Percentiles rank a stretch among this genome's conserved stretches.
phyloP scores from a whole-genome alignment of 768 basidiomycete species.

The Phylloporus sp. region DNA sequence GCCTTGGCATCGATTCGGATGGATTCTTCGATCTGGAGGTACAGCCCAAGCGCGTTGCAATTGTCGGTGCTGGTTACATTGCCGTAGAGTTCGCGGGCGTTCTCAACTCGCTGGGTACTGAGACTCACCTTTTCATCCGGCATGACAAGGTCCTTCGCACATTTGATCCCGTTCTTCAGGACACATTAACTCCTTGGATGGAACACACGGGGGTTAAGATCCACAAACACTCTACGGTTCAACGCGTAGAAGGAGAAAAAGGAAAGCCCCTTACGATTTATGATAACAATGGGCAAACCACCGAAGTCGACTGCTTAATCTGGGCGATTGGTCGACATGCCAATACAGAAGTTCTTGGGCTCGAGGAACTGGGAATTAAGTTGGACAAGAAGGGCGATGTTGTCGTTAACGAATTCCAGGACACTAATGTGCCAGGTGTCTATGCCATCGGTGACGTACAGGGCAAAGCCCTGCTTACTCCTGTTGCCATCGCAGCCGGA shows the following conservation, averaged over 20 bases:
- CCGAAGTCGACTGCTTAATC: constrained; percentile 83
- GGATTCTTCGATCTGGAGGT: constrained; percentile 92
- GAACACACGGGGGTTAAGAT: constrained; percentile 89
- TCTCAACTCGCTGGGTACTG: constrained; percentile 83
- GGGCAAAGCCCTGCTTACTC: constrained; percentile 90
- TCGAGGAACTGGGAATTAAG: constrained; percentile 75
- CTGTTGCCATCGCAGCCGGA: constrained; percentile 96
- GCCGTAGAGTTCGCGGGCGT: constrained; percentile 96
- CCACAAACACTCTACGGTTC: constrained; percentile 73
- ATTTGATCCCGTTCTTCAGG: constrained; percentile 85
- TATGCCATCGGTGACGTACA: constrained; percentile 89
- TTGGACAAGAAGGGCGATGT: constrained; percentile 78
- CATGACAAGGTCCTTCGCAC: constrained; percentile 86
- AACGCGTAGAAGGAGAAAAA: constrained; percentile 70
- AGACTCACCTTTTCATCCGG: constrained; percentile 91
- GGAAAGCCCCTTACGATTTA: constrained; percentile 73
- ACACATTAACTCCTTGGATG: constrained; percentile 87
- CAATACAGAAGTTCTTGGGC: constrained; percentile 72
- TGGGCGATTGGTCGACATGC: constrained; percentile 95
- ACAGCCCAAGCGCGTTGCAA: constrained; percentile 89
- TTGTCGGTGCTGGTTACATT: constrained; percentile 97
- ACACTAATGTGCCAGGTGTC: constrained; percentile 65
- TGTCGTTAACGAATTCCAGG: constrained; percentile 89
- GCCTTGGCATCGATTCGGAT: constrained; percentile 87
- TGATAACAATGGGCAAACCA: constrained; percentile 66